Evolutionary conservation across 768 basidiomycete genomes (phyloP), one percentile per base, ranked within the genome.

Genomic region (Termitomyces sp.): DNA sequence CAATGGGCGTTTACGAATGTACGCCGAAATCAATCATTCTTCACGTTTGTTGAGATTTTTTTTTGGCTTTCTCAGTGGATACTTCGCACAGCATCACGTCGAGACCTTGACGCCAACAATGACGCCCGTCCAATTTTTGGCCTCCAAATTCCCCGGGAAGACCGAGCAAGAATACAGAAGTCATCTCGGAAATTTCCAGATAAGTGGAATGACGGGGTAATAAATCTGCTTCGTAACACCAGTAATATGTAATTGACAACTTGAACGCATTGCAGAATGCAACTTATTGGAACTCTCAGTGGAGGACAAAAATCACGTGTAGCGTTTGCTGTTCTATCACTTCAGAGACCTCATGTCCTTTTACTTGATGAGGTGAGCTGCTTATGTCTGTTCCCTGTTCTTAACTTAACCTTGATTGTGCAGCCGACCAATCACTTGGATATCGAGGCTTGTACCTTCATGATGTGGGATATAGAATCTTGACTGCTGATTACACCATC

Each of bases 281-380:
- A 98, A 70, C 76, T 84, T 62, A 98, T 98, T 65, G 93, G 88
- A 24, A 98, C 96, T 0, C 76, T 98, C 13, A 92, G 90, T 67
- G 96, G 96, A 74, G 96, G 96, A 72, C 96, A 98, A 70, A 98
- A 98, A 75, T 92, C 90, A 60, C 89, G 96, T 67, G 96, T 98
- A 15, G 94, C 95, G 1, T 98, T 98, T 75, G 87, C 96, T 3
- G 81, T 88, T 20, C 73, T 96, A 50, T 95, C 92, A 46, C 76
- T 98, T 69, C 90, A 90, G 73, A 85, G 85, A 58, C 97, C 97
- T 8, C 97, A 99, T 71, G 85, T 99, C 62, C 75, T 99, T 63
- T 77, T 98, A 64, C 84, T 99, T 57, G 97, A 99, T 74, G 97
- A 99, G 83, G 92, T 90, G 61, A 68, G 81, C 71, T 8, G 6